phyloP scores from a whole-genome alignment of 495 filamentous ascomycete species.

The Aspergillus funiculosus region DNA sequence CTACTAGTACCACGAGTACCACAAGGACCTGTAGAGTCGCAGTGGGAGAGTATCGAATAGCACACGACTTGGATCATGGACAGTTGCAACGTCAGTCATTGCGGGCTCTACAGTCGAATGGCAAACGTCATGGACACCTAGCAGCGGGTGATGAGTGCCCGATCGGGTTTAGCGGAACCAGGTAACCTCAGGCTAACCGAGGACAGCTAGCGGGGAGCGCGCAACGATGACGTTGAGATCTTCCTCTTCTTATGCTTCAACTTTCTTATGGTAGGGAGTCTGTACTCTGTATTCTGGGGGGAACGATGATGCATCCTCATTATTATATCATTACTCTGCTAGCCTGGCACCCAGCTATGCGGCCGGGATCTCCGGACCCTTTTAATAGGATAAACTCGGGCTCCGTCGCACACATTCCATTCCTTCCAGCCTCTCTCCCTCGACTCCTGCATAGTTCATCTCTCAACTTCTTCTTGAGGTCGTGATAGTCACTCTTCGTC shows the following conservation, averaged over 20 bases:
- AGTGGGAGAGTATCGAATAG: too few relatives aligned
- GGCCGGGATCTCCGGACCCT: constrained; percentile 22
- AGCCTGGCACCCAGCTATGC: background rate
- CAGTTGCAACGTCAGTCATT: constrained; percentile 22
- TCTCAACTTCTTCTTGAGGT: constrained; percentile 6
- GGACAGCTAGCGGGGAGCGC: constrained; percentile 20
- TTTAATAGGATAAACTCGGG: constrained; percentile 18
- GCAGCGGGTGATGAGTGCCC: constrained; percentile 15
- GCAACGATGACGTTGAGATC: constrained; percentile 36
- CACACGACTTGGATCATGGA: too few relatives aligned
- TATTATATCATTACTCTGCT: constrained; percentile 27
- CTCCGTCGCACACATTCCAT: constrained; percentile 9
- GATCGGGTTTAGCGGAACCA: constrained; percentile 16
- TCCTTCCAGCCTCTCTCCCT: background rate
- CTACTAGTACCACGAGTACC: constrained; percentile 1
- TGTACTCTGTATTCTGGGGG: too few relatives aligned
- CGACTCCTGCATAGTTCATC: background rate
- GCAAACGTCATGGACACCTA: constrained; percentile 31
- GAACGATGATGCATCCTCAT: constrained; percentile 23
- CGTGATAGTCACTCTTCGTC: constrained; percentile 1
- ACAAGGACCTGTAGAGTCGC: constrained; percentile 1
- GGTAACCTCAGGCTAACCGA: constrained; percentile 21
- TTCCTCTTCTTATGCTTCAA: constrained; percentile 6
- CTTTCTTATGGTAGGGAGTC: too few relatives aligned
- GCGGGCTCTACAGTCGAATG: constrained; percentile 8